Conservation (phyloP, 768 basidiomycete genomes). For the Boletus barrowsii region DNA sequence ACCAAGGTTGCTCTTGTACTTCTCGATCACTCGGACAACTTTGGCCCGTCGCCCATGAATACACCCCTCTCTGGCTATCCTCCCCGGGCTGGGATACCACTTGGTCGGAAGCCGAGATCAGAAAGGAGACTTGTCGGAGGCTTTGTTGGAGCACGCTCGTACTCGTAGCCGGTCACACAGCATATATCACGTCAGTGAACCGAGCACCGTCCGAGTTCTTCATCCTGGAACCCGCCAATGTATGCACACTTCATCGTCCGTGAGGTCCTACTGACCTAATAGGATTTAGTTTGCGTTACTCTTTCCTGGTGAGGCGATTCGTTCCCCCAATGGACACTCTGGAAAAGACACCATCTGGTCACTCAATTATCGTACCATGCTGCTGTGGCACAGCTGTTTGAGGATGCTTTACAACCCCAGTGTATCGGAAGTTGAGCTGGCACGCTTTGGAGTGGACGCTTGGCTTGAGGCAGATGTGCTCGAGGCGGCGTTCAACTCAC, state of each 20-base stretch:
- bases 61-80: constrained; percentile 60
- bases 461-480: constrained; percentile 71
- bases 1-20: constrained; percentile 44
- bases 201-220: constrained; percentile 46
- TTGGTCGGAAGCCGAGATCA: constrained; percentile 61
- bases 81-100: constrained; percentile 61
- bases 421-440: constrained; percentile 48
- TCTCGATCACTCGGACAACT: constrained; percentile 48
- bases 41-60: constrained; percentile 49
- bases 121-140: constrained; percentile 68
- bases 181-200: constrained; percentile 50
- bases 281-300: constrained; percentile 59
- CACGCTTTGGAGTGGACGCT: constrained; percentile 60
- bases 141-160: constrained; percentile 71
- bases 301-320: constrained; percentile 69
- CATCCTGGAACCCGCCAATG: constrained; percentile 63
- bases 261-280: constrained; percentile 1
- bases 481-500: constrained; percentile 58
- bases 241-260: constrained; percentile 30
- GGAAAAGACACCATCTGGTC: constrained; percentile 74
- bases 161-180: constrained; percentile 61
- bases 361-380: constrained; percentile 63
- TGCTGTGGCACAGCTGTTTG: constrained; percentile 73
- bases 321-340: constrained; percentile 27
- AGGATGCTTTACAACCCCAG: constrained; percentile 48